A percentile compares a stretch with the other conserved stretches of the same genome.
These are phyloP conservation scores for Hawksworthiomyces lignivorus DNA, from an alignment of 2,329 filamentous ascomycete genomes.

Conservation along the genomic window DNA sequence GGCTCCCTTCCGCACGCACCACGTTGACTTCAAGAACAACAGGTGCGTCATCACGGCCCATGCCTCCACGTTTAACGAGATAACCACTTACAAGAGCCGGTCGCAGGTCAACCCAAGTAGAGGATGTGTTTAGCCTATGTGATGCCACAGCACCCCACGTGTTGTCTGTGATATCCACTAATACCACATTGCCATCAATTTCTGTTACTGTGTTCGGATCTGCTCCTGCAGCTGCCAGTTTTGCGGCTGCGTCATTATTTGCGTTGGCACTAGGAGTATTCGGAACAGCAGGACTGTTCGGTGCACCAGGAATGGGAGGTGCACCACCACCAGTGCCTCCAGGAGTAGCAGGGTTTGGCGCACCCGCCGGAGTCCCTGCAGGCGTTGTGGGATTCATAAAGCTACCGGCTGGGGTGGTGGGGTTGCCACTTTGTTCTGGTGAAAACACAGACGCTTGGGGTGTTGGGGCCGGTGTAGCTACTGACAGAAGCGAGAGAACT, in stretches of 20 bases:
- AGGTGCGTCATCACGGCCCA: slow-evolving; percentile 48
- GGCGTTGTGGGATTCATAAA: slow-evolving; percentile 22
- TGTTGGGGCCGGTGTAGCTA: slow-evolving; percentile 59
- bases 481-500: slow-evolving; percentile 35
- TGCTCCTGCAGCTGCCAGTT: slow-evolving; percentile 14
- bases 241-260: slow-evolving; percentile 18
- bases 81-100: slow-evolving; percentile 57
- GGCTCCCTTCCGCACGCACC: slow-evolving; percentile 47
- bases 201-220: slow-evolving; percentile 30
- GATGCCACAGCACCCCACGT: slow-evolving; percentile 67
- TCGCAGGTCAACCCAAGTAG: slow-evolving; percentile 45
- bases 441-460: slow-evolving; percentile 54
- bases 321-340: slow-evolving; percentile 5
- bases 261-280: not conserved
- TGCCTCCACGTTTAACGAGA: slow-evolving; percentile 55
- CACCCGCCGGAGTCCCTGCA: slow-evolving; percentile 23
- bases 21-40: slow-evolving; percentile 57
- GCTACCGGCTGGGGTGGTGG: slow-evolving; percentile 39
- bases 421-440: slow-evolving; percentile 49
- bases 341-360: slow-evolving; percentile 16
- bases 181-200: slow-evolving; percentile 52
- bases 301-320: no score
- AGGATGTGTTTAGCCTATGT: slow-evolving; percentile 56
- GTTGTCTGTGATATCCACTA: slow-evolving; percentile 67
- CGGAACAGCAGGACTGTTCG: slow-evolving; percentile 7